phyloP scores from a whole-genome alignment of 805 yeast species.

The Suhomyces prunicola region DNA sequence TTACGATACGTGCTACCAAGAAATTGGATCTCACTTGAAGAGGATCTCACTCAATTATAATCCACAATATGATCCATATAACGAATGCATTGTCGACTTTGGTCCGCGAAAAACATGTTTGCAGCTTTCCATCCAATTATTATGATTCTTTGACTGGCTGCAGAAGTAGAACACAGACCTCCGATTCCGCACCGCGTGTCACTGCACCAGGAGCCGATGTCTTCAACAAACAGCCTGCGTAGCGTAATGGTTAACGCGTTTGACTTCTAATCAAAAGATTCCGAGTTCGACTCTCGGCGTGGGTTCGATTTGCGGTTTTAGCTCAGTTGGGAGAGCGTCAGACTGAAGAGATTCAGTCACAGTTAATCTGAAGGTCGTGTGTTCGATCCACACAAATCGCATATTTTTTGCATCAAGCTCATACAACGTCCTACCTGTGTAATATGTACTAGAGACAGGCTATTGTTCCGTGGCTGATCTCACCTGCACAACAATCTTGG shows the following conservation, averaged over 20 bases:
- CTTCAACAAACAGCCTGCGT: slow-evolving; percentile 11
- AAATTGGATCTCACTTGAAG: background rate
- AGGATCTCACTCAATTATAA: background rate
- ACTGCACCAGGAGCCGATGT: background rate
- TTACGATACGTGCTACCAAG: background rate
- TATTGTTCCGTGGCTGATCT: background rate
- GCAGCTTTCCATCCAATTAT: background rate
- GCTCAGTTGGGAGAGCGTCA: slow-evolving; percentile 40
- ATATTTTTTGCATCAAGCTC: slow-evolving; percentile 14
- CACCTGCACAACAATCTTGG: background rate
- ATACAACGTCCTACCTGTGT: background rate
- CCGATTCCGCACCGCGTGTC: background rate
- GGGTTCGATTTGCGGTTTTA: slow-evolving; percentile 25
- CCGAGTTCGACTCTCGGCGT: slow-evolving; percentile 24
- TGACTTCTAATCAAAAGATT: slow-evolving; percentile 23
- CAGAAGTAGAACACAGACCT: background rate
- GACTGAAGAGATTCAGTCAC: slow-evolving; percentile 31
- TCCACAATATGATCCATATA: background rate
- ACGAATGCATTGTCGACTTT: background rate
- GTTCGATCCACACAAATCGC: slow-evolving; percentile 83
- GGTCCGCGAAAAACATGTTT: background rate
- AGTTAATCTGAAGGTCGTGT: slow-evolving; percentile 77
- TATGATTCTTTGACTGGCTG: background rate
- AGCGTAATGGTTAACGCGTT: slow-evolving; percentile 22
- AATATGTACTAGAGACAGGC: background rate